Conservation (phyloP, 208 protist genomes). For the Trypanosoma scelopori region DNA sequence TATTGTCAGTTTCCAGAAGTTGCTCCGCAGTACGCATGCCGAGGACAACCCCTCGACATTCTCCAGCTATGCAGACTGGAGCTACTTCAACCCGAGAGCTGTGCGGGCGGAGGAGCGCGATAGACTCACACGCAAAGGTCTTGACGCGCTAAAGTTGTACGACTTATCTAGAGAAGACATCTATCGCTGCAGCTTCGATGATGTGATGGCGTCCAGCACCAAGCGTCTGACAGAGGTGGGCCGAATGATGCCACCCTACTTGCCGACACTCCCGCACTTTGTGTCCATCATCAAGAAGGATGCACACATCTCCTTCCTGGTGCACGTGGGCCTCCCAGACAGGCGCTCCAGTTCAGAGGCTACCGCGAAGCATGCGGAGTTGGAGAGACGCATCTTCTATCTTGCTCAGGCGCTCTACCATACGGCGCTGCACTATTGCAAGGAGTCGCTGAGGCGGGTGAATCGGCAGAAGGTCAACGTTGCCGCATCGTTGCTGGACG, state of each 20-base stretch:
- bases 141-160: conserved; percentile 65
- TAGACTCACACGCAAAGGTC: conserved; percentile 38
- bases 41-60: conserved; percentile 59
- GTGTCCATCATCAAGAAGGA: conserved; percentile 69
- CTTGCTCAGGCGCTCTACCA: conserved; percentile 57
- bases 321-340: conserved; percentile 46
- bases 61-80: conserved; percentile 69
- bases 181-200: conserved; percentile 63
- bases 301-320: conserved; percentile 65
- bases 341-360: conserved; percentile 3
- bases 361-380: conserved; percentile 33
- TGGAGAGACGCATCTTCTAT: conserved; percentile 58
- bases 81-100: conserved; percentile 82
- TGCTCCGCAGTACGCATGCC: conserved; percentile 35
- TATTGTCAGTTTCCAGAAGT: conserved; percentile 56
- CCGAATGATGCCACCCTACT: conserved; percentile 43
- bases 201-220: conserved; percentile 27
- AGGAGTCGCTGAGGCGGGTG: conserved; percentile 60
- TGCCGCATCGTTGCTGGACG: conserved; percentile 69
- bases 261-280: conserved; percentile 80
- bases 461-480: conserved; percentile 82
- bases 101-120: conserved; percentile 79
- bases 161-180: conserved; percentile 59
- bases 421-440: conserved; percentile 71
- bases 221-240: conserved; percentile 35